These are phyloP conservation scores for Mucor lusitanicus DNA, from an alignment of 371 early-diverging fungal genomes.

Conservation along the genomic window DNA sequence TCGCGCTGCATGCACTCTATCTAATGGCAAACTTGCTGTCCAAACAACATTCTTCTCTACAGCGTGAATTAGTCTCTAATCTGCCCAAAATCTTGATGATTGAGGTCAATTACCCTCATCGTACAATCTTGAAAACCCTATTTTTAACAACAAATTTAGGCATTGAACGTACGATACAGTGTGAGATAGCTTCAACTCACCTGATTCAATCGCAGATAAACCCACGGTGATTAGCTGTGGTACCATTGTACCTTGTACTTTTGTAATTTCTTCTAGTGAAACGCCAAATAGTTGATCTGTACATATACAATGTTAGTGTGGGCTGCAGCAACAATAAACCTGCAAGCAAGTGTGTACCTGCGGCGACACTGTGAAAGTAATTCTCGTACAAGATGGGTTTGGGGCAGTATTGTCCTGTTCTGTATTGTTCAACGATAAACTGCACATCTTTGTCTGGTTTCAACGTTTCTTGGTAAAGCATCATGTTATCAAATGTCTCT, in stretches of 20 bases:
- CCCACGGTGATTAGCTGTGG: slow-evolving; percentile 65
- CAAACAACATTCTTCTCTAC: slow-evolving; percentile 49
- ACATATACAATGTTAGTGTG: not conserved
- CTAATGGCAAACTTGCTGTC: slow-evolving; percentile 61
- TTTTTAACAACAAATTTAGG: not conserved
- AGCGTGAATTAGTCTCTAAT: not conserved
- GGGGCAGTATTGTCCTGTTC: slow-evolving; percentile 69
- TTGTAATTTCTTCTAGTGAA: slow-evolving; percentile 65
- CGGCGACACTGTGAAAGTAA: slow-evolving; percentile 56
- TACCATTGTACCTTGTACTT: slow-evolving; percentile 53
- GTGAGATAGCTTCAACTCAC: slow-evolving; percentile 18
- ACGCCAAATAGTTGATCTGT: slow-evolving; percentile 77
- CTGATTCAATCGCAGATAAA: slow-evolving; percentile 39
- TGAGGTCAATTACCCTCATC: slow-evolving; percentile 30
- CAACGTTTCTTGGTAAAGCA: slow-evolving; percentile 69
- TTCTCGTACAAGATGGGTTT: slow-evolving; percentile 64
- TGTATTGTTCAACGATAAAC: slow-evolving; percentile 68
- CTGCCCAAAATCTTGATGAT: not conserved
- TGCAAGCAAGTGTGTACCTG: slow-evolving; percentile 27
- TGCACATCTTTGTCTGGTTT: slow-evolving; percentile 69
- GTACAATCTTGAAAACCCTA: slow-evolving; percentile 28
- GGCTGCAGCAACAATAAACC: not conserved
- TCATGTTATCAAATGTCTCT: slow-evolving; percentile 59
- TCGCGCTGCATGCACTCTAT: slow-evolving; percentile 64
- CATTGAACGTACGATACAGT: not conserved